Percentiles rank a stretch among this genome's conserved stretches.
phyloP scores from a whole-genome alignment of 108 stramenopile genomes.

The Pelagomonas calceolata region DNA sequence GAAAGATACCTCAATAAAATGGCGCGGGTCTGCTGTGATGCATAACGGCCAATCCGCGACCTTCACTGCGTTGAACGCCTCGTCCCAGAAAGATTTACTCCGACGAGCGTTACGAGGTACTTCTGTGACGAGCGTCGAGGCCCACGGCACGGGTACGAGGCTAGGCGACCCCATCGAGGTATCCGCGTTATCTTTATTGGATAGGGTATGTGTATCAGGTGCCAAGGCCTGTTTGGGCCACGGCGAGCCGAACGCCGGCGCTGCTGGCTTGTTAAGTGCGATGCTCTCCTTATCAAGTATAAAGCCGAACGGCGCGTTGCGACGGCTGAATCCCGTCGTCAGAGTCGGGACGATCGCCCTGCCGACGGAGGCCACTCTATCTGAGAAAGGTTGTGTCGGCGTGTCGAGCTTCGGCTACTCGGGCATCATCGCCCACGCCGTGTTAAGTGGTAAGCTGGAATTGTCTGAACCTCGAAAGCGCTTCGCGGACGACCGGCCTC shows the following conservation, averaged over 20 bases:
- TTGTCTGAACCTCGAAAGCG: too few relatives aligned
- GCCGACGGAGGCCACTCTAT: too few relatives aligned
- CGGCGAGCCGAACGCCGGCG: conserved; percentile 18
- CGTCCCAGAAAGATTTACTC: background rate
- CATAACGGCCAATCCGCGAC: conserved; percentile 18
- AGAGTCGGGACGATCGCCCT: too few relatives aligned
- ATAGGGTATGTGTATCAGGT: conserved; percentile 1
- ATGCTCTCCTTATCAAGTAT: background rate
- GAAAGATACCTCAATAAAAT: background rate
- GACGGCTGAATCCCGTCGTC: background rate
- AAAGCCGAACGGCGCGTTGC: background rate
- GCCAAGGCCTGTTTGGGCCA: conserved; percentile 21
- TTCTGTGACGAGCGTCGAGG: conserved; percentile 5
- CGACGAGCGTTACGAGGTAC: background rate
- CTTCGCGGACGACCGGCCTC: too few relatives aligned
- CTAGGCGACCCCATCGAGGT: conserved; percentile 26
- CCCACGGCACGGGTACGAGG: conserved; percentile 24
- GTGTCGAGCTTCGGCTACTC: conserved; percentile 1
- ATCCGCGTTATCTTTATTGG: conserved; percentile 5
- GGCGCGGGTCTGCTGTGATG: conserved; percentile 7
- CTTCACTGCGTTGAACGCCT: conserved; percentile 14
- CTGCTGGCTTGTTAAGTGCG: conserved; percentile 8
- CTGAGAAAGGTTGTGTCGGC: too few relatives aligned
- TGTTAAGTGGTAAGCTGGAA: too few relatives aligned
- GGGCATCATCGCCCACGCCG: background rate